These are phyloP conservation scores for Nakazawaea wickerhamii DNA, from an alignment of 805 yeast genomes.

Conservation along the genomic window DNA sequence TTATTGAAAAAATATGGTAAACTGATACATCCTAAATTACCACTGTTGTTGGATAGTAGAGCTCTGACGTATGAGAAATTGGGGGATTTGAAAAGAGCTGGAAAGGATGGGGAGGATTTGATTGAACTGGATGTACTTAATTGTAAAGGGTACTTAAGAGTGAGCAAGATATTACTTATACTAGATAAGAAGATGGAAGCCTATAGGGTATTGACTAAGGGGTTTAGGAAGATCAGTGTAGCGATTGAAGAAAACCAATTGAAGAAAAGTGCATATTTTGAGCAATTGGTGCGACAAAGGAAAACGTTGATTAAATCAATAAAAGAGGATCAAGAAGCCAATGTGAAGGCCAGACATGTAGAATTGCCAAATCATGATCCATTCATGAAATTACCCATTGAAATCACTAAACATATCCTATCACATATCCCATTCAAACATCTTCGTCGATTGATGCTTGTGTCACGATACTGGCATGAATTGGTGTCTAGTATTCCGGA, in stretches of 20 bases:
- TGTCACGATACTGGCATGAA: conserved; percentile 1
- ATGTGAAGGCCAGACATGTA: neutral
- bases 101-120: conserved; percentile 31
- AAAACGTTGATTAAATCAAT: conserved; percentile 1
- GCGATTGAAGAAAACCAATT: conserved; percentile 26
- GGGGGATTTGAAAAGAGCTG: conserved; percentile 26
- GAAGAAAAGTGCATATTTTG: conserved; percentile 29
- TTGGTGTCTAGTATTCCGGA: conserved; percentile 1
- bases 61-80: conserved; percentile 46
- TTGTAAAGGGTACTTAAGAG: conserved; percentile 45
- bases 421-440: conserved; percentile 9
- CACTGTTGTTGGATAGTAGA: conserved; percentile 33
- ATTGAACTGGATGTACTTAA: conserved; percentile 36
- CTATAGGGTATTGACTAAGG: conserved; percentile 30
- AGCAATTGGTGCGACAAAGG: conserved; percentile 19
- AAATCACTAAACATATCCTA: conserved; percentile 17
- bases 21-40: conserved; percentile 7
- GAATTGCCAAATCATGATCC: conserved; percentile 17
- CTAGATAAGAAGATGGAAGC: conserved; percentile 29
- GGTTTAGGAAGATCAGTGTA: conserved; percentile 30
- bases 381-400: conserved; percentile 20
- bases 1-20: neutral
- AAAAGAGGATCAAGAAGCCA: neutral
- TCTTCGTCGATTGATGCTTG: neutral
- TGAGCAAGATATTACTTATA: conserved; percentile 30